Evolutionary conservation across 2,329 filamentous ascomycete species (phyloP).

Genomic region (Aureobasidium sp.): DNA sequence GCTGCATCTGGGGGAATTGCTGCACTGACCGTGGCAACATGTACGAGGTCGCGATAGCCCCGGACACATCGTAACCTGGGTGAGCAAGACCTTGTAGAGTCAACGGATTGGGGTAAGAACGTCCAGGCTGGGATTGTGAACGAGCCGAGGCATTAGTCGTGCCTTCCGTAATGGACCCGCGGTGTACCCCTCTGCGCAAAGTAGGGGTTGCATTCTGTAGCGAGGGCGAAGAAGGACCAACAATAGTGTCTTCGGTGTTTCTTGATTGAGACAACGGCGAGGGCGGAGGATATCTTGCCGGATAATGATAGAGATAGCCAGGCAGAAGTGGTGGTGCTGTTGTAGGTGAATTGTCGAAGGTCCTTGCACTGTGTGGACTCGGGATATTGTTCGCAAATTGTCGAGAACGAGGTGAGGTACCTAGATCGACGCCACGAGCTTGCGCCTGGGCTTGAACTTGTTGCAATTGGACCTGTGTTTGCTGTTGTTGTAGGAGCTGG

Average conservation of each 20-base stretch:
- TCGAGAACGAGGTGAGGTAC: constrained; percentile 34
- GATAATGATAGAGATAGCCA: constrained; percentile 41
- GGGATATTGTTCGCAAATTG: constrained; percentile 26
- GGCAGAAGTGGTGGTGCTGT: constrained; percentile 33
- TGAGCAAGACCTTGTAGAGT: constrained; percentile 31
- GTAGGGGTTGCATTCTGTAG: constrained; percentile 37
- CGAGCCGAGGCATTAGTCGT: constrained; percentile 33
- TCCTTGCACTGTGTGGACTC: constrained; percentile 26
- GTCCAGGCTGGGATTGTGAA: constrained; percentile 46
- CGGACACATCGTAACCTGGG: constrained; percentile 34
- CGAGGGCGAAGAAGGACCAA: constrained; percentile 45
- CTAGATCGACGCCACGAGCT: constrained; percentile 30
- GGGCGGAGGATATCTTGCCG: constrained; percentile 35
- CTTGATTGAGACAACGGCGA: constrained; percentile 32
- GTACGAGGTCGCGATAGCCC: constrained; percentile 27
- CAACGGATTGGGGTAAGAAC: constrained; percentile 35
- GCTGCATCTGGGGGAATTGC: constrained; percentile 22
- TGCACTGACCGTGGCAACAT: constrained; percentile 25
- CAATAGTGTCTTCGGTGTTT: constrained; percentile 38
- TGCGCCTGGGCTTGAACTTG: constrained; percentile 28
- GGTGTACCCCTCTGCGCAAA: constrained; percentile 37
- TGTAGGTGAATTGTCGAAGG: constrained; percentile 27
- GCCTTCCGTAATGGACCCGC: constrained; percentile 39
- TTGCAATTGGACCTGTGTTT: constrained; percentile 28
- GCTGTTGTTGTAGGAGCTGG: constrained; percentile 39